Conservation (phyloP, 441 rosid genomes). For the Croton laevigatus region DNA sequence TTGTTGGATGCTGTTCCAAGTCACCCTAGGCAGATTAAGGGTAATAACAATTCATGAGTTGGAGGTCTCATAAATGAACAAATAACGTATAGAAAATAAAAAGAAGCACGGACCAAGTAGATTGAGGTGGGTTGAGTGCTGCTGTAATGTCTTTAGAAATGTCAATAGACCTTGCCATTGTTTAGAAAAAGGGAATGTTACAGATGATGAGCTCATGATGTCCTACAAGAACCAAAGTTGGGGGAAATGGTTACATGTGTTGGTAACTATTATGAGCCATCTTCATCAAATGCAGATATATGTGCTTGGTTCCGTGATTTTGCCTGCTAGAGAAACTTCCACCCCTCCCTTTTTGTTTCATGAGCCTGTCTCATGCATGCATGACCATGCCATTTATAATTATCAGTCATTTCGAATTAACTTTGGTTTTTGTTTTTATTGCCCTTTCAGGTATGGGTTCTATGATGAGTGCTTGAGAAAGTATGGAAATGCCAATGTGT, state of each 20-base stretch:
- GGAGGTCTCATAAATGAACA: not conserved
- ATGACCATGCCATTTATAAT: not conserved
- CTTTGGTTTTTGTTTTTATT: not conserved
- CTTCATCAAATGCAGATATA: not conserved
- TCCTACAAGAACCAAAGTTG: not conserved
- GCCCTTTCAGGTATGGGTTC: slow-evolving; percentile 80
- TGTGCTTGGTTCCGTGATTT: not conserved
- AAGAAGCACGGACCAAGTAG: not conserved
- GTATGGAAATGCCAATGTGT: slow-evolving; percentile 96
- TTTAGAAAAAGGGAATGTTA: not conserved
- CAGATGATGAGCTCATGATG: not conserved
- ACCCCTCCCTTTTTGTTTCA: not conserved
- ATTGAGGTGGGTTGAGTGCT: not conserved
- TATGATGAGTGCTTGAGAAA: slow-evolving; percentile 96
- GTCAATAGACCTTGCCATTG: too few species aligned
- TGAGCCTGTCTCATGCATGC: not conserved
- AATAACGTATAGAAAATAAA: not conserved
- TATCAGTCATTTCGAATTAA: not conserved
- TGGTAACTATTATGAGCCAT: not conserved
- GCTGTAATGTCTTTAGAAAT: not conserved
- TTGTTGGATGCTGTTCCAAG: slow-evolving; percentile 1
- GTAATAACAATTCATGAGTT: not conserved
- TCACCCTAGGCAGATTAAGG: slow-evolving; percentile 1
- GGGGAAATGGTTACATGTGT: not conserved
- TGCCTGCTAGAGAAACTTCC: not conserved